phyloP scores from a whole-genome alignment of 768 basidiomycete genomes.

The Hygrophorus pudorinus region DNA sequence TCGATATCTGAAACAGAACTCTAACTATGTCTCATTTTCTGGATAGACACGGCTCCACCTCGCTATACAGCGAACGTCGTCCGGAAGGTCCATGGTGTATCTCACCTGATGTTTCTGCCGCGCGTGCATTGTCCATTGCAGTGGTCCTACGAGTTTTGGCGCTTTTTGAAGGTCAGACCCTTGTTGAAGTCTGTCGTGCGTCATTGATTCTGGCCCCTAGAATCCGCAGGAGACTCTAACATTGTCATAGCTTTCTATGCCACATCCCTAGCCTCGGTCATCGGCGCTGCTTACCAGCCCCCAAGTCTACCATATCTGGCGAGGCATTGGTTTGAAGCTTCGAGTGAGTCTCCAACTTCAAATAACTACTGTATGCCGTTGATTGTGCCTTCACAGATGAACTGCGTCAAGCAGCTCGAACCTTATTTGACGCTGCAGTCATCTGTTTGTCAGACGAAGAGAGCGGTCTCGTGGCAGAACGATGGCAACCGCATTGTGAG shows the following conservation, averaged over 20 bases:
- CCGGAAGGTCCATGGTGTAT: slow-evolving; percentile 57
- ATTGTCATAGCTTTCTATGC: slow-evolving; percentile 77
- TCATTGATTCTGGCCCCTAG: slow-evolving; percentile 25
- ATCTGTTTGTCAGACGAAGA: slow-evolving; percentile 60
- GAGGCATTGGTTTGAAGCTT: slow-evolving; percentile 64
- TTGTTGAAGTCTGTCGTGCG: not conserved
- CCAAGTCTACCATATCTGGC: slow-evolving; percentile 72
- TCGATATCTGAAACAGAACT: not conserved
- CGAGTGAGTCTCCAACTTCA: slow-evolving; percentile 34
- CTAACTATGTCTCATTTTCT: not conserved
- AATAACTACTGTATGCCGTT: not conserved
- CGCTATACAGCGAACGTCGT: slow-evolving; percentile 27
- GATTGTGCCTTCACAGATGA: slow-evolving; percentile 38
- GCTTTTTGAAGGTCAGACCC: slow-evolving; percentile 53
- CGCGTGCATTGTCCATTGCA: slow-evolving; percentile 56
- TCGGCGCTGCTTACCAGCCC: slow-evolving; percentile 51
- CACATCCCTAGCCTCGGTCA: slow-evolving; percentile 49
- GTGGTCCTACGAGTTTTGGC: slow-evolving; percentile 61
- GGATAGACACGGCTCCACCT: slow-evolving; percentile 28
- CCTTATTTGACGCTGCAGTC: slow-evolving; percentile 71
- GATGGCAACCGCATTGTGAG: slow-evolving; percentile 58
- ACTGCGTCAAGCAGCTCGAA: slow-evolving; percentile 63
- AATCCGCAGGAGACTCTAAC: slow-evolving; percentile 56
- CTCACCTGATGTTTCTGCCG: slow-evolving; percentile 61
- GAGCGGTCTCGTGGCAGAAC: slow-evolving; percentile 44